Evolutionary conservation across 1,284 basidiomycete species (phyloP).

Genomic region (Cutaneotrichosporon arboriforme): DNA sequence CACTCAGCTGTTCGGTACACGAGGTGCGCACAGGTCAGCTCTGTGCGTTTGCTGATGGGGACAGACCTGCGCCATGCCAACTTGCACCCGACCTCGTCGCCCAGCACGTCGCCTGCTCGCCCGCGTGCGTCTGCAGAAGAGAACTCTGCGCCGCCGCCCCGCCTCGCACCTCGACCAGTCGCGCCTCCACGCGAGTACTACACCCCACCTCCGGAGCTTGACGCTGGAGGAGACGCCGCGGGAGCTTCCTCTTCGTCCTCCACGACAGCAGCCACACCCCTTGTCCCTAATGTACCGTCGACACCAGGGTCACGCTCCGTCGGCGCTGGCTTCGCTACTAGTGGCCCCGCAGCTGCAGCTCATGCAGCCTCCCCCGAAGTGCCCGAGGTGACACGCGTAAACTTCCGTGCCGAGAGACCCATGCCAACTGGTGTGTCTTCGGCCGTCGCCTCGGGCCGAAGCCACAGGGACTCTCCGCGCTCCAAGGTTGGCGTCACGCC

Average conservation of each 20-base stretch:
- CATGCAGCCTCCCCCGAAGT: neutral
- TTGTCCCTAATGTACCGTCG: too few species aligned
- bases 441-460: neutral
- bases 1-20: constrained; percentile 41
- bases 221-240: neutral
- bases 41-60: neutral
- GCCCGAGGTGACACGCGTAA: constrained; percentile 23
- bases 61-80: constrained; percentile 42
- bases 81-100: constrained; percentile 10
- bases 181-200: constrained; percentile 17
- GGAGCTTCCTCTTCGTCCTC: too few species aligned
- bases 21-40: constrained; percentile 38
- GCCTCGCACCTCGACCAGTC: constrained; percentile 13
- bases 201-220: constrained; percentile 12
- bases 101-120: constrained; percentile 4
- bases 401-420: constrained; percentile 31
- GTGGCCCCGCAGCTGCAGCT: too few species aligned
- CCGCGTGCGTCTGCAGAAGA: neutral
- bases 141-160: constrained; percentile 1
- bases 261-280: too few species aligned
- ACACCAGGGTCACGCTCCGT: constrained; percentile 1
- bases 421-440: constrained; percentile 8
- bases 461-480: constrained; percentile 9
- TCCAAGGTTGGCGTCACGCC: constrained; percentile 38
- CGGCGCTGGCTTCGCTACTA: neutral